phyloP scores from a whole-genome alignment of 176 grass and related monocot genomes.

The Lolium multiflorum region DNA sequence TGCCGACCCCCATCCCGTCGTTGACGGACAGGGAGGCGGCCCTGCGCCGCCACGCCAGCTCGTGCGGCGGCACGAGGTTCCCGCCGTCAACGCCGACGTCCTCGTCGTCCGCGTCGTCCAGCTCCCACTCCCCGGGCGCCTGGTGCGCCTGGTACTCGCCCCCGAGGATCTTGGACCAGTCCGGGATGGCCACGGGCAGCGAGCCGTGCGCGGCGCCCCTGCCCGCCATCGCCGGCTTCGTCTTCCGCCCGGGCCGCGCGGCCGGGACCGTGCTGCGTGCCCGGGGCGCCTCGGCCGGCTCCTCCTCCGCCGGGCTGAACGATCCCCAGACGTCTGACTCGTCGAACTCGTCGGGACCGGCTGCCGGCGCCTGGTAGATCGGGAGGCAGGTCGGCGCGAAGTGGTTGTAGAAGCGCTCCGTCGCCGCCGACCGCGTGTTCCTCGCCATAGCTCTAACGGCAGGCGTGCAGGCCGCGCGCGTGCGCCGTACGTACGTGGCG shows the following conservation, averaged over 20 bases:
- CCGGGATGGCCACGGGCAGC: slow-evolving; percentile 80
- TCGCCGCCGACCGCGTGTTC: slow-evolving; percentile 40
- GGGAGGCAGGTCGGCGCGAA: slow-evolving; percentile 45
- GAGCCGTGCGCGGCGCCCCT: slow-evolving; percentile 49
- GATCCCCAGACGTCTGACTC: slow-evolving; percentile 85
- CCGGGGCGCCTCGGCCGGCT: neutral
- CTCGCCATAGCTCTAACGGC: slow-evolving; percentile 50
- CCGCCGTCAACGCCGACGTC: slow-evolving; percentile 9
- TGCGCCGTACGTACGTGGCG: too few relatives aligned
- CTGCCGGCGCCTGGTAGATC: neutral
- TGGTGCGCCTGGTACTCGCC: slow-evolving; percentile 43
- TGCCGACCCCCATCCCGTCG: slow-evolving; percentile 63
- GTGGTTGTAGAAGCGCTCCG: slow-evolving; percentile 56
- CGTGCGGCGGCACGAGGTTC: slow-evolving; percentile 71
- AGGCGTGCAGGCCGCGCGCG: neutral
- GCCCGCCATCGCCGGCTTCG: neutral
- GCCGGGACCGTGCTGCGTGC: neutral
- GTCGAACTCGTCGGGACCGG: slow-evolving; percentile 63
- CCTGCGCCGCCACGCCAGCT: slow-evolving; percentile 65
- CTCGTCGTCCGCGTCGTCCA: slow-evolving; percentile 55
- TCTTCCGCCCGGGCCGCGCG: neutral
- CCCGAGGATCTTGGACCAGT: slow-evolving; percentile 94
- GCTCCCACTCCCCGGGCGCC: slow-evolving; percentile 38
- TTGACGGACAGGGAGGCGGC: slow-evolving; percentile 70
- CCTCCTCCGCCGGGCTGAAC: slow-evolving; percentile 2